Percentiles rank a stretch among this genome's conserved stretches.
phyloP scores from a whole-genome alignment of 352 stramenopile species.

The Phytophthora pseudosyringae region DNA sequence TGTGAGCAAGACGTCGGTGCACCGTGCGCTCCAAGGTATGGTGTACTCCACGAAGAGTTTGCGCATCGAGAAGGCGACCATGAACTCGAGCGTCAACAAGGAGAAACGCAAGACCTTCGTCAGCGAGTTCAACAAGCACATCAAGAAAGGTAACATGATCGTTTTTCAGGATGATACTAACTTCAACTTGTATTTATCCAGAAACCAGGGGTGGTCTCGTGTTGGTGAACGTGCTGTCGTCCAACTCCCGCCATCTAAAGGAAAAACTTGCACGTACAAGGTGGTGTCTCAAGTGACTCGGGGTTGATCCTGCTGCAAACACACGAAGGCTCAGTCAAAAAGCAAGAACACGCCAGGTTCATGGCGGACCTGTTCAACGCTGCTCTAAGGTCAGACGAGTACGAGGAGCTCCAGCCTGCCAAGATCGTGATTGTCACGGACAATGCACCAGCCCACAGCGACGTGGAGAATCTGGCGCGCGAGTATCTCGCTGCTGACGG shows the following conservation, averaged over 20 bases:
- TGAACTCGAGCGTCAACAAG: conserved; percentile 34
- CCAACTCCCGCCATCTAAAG: conserved; percentile 16
- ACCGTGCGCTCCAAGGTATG: conserved; percentile 25
- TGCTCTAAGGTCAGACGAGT: conserved; percentile 16
- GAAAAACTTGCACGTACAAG: conserved; percentile 27
- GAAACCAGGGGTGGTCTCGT: conserved; percentile 13
- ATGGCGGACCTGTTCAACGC: conserved; percentile 33
- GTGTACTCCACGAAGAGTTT: conserved; percentile 26
- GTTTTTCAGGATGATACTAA: conserved; percentile 33
- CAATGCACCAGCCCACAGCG: conserved; percentile 24
- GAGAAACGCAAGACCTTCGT: conserved; percentile 25
- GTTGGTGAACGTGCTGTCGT: conserved; percentile 18
- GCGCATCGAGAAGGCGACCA: conserved; percentile 29
- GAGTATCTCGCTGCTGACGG: conserved; percentile 12
- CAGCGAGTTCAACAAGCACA: conserved; percentile 6
- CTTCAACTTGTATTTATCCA: conserved; percentile 38
- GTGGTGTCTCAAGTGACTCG: too few species aligned
- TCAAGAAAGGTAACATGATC: conserved; percentile 29
- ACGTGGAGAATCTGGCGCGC: conserved; percentile 7
- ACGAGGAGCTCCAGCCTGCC: conserved; percentile 9
- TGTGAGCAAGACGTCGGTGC: conserved; percentile 13
- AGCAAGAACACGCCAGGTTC: conserved; percentile 26
- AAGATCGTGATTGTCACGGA: conserved; percentile 34
- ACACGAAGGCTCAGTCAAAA: conserved; percentile 26
- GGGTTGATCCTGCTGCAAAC: too few species aligned